Evolutionary conservation across 148 eudicot genomes (phyloP), one percentile per base, ranked within the genome.

Genomic region (Camellia sinensis): DNA sequence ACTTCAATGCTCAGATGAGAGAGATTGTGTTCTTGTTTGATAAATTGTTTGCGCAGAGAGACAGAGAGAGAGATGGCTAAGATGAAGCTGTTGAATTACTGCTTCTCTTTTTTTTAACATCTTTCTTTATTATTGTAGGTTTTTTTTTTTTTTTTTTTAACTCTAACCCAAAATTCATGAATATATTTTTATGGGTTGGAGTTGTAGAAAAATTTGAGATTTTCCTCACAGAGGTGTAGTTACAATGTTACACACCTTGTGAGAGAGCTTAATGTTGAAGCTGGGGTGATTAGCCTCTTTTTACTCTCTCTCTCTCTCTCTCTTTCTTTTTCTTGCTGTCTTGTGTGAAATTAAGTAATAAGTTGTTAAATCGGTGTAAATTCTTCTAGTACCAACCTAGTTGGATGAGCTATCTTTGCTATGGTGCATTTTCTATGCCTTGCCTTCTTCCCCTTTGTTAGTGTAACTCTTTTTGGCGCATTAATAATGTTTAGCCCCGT

Each of bases 1-100:
- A 92, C 93, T 9, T 88, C 98, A 21, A 88, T 88, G 94, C 87
- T 92, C 69, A 70, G 89, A 61, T 94, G 87, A 88, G 67, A 13
- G 21, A 17, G 13, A 37, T 2, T n/a, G 37, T 19, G 14, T 48
- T 7, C 9, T 18, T 18, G 44, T 15, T 60, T 17, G 37, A 13
- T 17, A 2, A 22, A 8, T 54, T 45, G 2, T 17, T 74, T 17
- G 41, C 37, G 37, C 37, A 29, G 37, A 29, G 37, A 29, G 29
- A 29, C n/a, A n/a, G 0, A 62, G 67, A 75, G 68, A 75, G n/a
- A 75, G 78, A 75, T 61, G 78, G n/a, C 17, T 56, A 63, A 45
- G 69, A 61, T 11, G 68, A 76, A 62, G 70, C 70, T 19, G 15
- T n/a, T 59, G 60, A 59, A 7, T 11, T 29, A 57, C 77, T 57